A percentile compares a stretch with the other conserved stretches of the same genome.
phyloP scores from a whole-genome alignment of 106 monocot genomes.

The Apostasia shenzhenica region DNA sequence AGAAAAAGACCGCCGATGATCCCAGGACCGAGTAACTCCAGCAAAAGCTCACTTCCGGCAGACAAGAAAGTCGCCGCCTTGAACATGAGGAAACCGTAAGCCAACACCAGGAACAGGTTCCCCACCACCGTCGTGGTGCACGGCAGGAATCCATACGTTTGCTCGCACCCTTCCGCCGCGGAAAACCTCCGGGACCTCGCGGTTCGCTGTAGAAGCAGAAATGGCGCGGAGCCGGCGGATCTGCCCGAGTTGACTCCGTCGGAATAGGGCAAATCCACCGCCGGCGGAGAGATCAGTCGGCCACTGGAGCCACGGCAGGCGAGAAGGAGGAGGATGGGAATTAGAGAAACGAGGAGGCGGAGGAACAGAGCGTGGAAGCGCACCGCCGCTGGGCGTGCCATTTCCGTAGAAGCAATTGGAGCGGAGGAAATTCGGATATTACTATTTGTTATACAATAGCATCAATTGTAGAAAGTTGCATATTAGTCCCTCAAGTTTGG shows the following conservation, averaged over 20 bases:
- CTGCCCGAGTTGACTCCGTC: slow-evolving; percentile 12
- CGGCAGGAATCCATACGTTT: slow-evolving; percentile 78
- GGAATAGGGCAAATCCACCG: slow-evolving; percentile 11
- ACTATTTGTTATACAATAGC: no score
- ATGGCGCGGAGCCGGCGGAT: not conserved
- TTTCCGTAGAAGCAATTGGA: not conserved
- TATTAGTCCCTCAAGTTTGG: no score
- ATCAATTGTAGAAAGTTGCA: no score
- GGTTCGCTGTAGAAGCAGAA: slow-evolving; percentile 11
- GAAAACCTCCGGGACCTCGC: not conserved
- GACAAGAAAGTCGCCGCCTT: slow-evolving; percentile 70
- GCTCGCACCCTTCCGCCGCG: slow-evolving; percentile 30
- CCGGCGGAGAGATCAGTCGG: slow-evolving; percentile 14
- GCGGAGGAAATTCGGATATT: not conserved
- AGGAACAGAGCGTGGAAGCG: not conserved
- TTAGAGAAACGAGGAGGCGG: slow-evolving; percentile 10
- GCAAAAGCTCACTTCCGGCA: slow-evolving; percentile 68
- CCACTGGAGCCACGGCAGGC: slow-evolving; percentile 3
- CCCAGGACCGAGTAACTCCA: slow-evolving; percentile 78
- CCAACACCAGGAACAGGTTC: slow-evolving; percentile 65
- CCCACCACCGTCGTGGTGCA: slow-evolving; percentile 72
- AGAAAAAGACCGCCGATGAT: slow-evolving; percentile 87
- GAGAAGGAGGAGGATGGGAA: slow-evolving; percentile 16
- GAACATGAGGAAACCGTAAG: slow-evolving; percentile 88
- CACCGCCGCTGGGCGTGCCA: not conserved